A percentile compares a stretch with the other conserved stretches of the same genome.
Conservation (phyloP, 1,139 yeast species). For the Suhomyces guaymorum region DNA sequence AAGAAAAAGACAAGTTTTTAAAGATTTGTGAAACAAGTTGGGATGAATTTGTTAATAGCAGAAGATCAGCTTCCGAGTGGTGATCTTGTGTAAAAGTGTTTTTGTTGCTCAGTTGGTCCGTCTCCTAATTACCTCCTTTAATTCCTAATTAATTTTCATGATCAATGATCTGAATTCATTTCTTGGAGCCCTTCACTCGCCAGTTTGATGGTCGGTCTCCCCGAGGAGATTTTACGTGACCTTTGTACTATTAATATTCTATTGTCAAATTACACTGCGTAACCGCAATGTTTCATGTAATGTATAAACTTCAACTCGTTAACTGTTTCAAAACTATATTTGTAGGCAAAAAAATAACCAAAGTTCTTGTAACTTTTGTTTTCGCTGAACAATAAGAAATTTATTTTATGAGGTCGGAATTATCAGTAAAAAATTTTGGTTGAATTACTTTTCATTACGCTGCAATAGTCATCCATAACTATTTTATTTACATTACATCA, state of each 20-base stretch:
- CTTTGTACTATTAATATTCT: slow-evolving; percentile 6
- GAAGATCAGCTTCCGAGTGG: slow-evolving; percentile 7
- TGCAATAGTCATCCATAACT: no score
- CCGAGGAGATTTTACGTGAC: background rate
- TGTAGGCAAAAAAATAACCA: no score
- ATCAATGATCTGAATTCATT: slow-evolving; percentile 5
- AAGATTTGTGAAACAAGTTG: slow-evolving; percentile 57
- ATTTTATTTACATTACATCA: no score
- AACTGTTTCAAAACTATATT: no score
- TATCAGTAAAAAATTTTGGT: no score
- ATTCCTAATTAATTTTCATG: slow-evolving; percentile 5
- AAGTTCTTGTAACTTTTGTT: no score
- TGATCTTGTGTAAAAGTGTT: background rate
- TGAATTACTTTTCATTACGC: no score
- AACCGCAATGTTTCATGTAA: slow-evolving; percentile 1
- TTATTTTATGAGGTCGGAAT: no score
- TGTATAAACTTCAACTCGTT: no score
- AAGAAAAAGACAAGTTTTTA: slow-evolving; percentile 49
- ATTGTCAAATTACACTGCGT: background rate
- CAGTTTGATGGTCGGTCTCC: background rate
- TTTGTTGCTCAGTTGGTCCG: slow-evolving; percentile 1
- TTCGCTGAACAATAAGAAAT: no score
- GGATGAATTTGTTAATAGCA: slow-evolving; percentile 42
- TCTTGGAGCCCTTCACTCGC: slow-evolving; percentile 2
- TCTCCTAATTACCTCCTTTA: slow-evolving; percentile 2